Evolutionary conservation across 2,329 filamentous ascomycete genomes (phyloP), one percentile per base, ranked within the genome.

Genomic region (Onygenales sp.): DNA sequence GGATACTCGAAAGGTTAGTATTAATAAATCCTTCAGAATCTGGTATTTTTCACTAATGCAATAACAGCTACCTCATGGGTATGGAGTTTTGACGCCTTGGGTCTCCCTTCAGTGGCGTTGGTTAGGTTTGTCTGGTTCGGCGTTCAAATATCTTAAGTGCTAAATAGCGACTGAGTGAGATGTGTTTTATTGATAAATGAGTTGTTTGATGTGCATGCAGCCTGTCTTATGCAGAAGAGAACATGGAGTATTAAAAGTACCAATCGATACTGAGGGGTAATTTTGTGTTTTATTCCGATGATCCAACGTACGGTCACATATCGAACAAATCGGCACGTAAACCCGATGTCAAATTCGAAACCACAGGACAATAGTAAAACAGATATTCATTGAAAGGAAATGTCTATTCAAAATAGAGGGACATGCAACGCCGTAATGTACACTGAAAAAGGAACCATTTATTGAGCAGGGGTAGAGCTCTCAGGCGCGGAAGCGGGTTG

Each of bases 1-100:
- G 92, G 62, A 83, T 97, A 61, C 81, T 92, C 58, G 93, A 98
- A 75, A 92, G 90, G 83, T 94, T 83, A 59, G 75, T 67, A n/a
- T n/a, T 7, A n/a, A 39, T 17, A n/a, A 33, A 42, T 21, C 11
- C n/a, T 43, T 7, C 7, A 10, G 4, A 51, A 42, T 7, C 31
- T 43, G 13, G 11, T 14, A 3, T 32, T 1, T 14, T n/a, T 7
- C 21, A 50, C 51, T 55, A 53, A 54, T 45, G 33, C 7, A 33
- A 27, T 42, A n/a, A 39, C 17, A 60, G 58, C 31, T 59, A 60
- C 36, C 50, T 59, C 46, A 60, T 59, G 55, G 58, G 58, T 3
- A 50, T 60, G 17, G 58, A 58, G 14, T 58, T 60, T 38, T 60
- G 50, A 55, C 8, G 17, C 9, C 27, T 41, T 35, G 43, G 2